phyloP scores from a whole-genome alignment of 495 filamentous ascomycete species.

The Lentithecium fluviatile region DNA sequence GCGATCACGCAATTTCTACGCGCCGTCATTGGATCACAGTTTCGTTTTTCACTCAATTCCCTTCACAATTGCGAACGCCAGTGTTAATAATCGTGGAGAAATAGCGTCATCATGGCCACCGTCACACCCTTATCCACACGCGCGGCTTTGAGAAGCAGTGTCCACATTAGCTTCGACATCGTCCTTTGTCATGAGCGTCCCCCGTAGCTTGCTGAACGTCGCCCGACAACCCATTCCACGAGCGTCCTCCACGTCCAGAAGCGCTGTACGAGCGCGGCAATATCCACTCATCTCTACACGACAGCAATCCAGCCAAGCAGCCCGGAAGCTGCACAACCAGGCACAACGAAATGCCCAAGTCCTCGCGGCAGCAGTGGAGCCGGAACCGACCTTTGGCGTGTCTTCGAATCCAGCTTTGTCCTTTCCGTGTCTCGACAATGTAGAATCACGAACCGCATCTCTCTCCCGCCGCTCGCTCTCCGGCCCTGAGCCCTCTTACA shows the following conservation, averaged over 20 bases:
- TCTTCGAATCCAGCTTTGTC: conserved; percentile 86
- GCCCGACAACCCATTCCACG: conserved; percentile 5
- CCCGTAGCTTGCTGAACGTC: conserved; percentile 24
- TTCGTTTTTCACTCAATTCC: not conserved
- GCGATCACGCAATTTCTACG: conserved; percentile 8
- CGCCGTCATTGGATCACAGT: conserved; percentile 4
- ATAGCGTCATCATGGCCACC: conserved; percentile 19
- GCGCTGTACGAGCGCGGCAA: not conserved
- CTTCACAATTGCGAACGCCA: not conserved
- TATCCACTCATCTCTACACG: not conserved
- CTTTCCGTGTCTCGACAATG: conserved; percentile 92
- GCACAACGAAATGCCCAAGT: conserved; percentile 25
- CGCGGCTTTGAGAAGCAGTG: not conserved
- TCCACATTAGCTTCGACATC: not conserved
- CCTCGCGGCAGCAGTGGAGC: conserved; percentile 3
- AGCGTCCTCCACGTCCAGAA: not conserved
- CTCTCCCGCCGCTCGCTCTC: conserved; percentile 69
- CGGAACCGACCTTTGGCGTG: conserved; percentile 29
- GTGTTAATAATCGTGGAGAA: conserved; percentile 1
- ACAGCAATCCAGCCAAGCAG: conserved; percentile 26
- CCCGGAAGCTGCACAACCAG: conserved; percentile 33
- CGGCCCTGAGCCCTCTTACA: conserved; percentile 93
- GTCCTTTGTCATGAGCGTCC: conserved; percentile 19
- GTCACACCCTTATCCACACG: not conserved
- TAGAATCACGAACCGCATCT: conserved; percentile 79